phyloP scores from a whole-genome alignment of 2,329 filamentous ascomycete genomes.

The Colletotrichum sp. region DNA sequence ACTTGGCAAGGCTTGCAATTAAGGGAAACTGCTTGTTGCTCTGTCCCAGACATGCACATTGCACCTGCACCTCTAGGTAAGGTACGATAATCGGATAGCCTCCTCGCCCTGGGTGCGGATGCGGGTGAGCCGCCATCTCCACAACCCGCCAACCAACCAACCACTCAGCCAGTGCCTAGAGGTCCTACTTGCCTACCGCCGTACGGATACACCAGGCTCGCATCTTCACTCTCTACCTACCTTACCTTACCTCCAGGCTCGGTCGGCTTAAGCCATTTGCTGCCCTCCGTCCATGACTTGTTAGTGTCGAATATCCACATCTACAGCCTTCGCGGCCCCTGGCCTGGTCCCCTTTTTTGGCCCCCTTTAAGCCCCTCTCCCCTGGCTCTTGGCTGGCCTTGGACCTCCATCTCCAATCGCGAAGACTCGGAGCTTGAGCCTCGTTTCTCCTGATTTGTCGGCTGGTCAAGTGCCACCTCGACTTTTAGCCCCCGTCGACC shows the following conservation, averaged over 20 bases:
- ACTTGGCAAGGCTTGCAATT: not conserved
- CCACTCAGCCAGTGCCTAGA: not conserved
- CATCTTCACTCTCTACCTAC: not conserved
- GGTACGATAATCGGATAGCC: not conserved
- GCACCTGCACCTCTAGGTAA: not conserved
- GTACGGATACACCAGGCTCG: not conserved
- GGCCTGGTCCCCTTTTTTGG: not conserved
- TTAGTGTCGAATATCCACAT: not conserved
- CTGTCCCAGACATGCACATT: not conserved
- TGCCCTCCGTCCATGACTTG: not conserved
- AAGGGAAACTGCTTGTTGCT: not conserved
- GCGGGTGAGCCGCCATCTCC: not conserved
- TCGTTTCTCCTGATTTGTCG: not conserved
- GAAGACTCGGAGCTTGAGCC: not conserved
- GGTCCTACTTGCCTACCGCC: not conserved
- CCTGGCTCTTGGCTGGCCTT: not conserved
- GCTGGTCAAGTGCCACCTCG: not conserved
- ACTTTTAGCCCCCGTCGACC: not conserved
- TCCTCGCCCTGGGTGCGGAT: not conserved
- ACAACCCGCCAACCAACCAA: not conserved
- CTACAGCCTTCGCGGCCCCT: not conserved
- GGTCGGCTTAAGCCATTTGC: not conserved
- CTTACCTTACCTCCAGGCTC: not conserved
- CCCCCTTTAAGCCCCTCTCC: not conserved
- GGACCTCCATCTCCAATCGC: not conserved